Conservation (phyloP, 495 filamentous ascomycete species). For the Tuber calosporum region DNA sequence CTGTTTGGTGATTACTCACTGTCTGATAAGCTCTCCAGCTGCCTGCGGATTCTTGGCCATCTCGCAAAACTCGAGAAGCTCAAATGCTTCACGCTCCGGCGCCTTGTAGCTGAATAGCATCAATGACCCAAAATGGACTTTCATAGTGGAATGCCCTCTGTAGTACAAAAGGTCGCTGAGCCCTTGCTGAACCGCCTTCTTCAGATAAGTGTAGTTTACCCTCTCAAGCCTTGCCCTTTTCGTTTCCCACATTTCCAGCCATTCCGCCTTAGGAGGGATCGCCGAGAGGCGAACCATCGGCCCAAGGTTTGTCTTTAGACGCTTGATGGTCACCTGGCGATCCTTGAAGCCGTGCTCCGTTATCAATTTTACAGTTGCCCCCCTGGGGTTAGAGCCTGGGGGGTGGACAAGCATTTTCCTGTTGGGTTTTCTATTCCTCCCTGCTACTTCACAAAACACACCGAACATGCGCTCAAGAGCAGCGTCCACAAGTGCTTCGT, state of each 20-base stretch:
- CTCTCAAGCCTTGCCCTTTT: constrained; percentile 13
- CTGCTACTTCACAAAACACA: constrained; percentile 35
- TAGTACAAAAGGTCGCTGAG: constrained; percentile 35
- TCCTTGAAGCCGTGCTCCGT: constrained; percentile 22
- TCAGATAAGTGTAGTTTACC: constrained; percentile 32
- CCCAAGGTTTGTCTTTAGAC: constrained; percentile 3
- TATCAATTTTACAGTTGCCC: constrained; percentile 5
- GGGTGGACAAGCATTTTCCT: constrained; percentile 27
- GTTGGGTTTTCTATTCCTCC: constrained; percentile 30
- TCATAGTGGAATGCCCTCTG: constrained; percentile 33
- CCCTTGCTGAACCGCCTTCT: constrained; percentile 20
- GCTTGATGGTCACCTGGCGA: constrained; percentile 37
- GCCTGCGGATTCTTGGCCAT: constrained; percentile 26
- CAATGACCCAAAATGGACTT: constrained; percentile 37
- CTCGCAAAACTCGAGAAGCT: constrained; percentile 22
- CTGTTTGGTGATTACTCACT: constrained; percentile 12
- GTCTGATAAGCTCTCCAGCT: constrained; percentile 32
- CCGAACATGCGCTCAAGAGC: constrained; percentile 34
- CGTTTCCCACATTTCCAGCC: constrained; percentile 23
- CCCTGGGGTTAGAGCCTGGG: constrained; percentile 21
- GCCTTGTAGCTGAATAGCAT: constrained; percentile 34
- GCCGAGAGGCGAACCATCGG: constrained; percentile 19
- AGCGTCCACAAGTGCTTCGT: constrained; percentile 18
- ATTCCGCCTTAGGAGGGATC: constrained; percentile 21
- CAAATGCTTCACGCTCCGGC: constrained; percentile 11